Conservation (phyloP, 805 yeast genomes). For the Saccharomycopsis javanensis region DNA sequence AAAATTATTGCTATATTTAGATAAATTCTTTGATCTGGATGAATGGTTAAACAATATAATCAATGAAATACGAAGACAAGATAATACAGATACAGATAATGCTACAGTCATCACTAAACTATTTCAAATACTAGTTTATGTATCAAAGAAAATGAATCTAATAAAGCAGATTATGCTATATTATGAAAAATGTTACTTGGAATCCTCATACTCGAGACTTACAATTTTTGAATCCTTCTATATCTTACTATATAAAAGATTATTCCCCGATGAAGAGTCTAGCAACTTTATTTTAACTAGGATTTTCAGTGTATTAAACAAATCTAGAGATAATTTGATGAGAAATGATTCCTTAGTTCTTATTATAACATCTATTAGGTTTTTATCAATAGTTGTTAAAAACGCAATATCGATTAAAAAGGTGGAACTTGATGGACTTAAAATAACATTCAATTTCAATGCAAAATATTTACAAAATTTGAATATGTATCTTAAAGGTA, state of each 20-base stretch:
- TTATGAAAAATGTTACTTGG: constrained; percentile 6
- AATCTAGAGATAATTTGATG: background rate
- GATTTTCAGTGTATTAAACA: background rate
- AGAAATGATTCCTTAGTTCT: background rate
- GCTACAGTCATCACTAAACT: background rate
- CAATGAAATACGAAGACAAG: background rate
- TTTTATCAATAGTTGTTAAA: background rate
- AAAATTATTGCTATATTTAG: background rate
- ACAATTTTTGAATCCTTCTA: constrained; percentile 9
- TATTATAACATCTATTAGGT: background rate
- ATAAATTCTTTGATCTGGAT: constrained; percentile 1
- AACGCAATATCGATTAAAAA: background rate
- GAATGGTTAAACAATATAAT: background rate
- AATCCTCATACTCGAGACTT: constrained; percentile 6
- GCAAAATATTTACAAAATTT: background rate
- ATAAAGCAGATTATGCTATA: constrained; percentile 6
- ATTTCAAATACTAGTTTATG: constrained; percentile 3
- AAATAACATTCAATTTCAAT: background rate
- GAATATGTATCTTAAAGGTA: background rate
- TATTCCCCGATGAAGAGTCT: background rate
- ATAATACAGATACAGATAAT: background rate
- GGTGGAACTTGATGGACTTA: background rate
- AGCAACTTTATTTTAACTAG: background rate
- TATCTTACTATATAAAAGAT: constrained; percentile 2
- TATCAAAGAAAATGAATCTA: constrained; percentile 5